A percentile compares a stretch with the other conserved stretches of the same genome.
These are phyloP conservation scores for Coleophoma cylindrospora DNA, from an alignment of 2,329 filamentous ascomycete genomes.

Conservation along the genomic window DNA sequence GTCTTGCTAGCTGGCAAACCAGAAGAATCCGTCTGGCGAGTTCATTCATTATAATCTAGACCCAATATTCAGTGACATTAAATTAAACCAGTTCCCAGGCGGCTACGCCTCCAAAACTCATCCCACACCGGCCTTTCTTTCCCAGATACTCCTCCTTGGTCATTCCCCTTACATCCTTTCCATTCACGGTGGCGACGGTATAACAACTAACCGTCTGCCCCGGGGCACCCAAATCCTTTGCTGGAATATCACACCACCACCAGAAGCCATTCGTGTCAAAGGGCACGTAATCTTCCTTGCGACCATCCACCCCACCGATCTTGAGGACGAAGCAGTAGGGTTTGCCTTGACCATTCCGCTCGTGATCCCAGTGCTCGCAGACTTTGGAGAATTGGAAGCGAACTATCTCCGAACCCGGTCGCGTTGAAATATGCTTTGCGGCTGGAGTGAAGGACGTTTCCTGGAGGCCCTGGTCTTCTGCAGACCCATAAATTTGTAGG, in stretches of 20 bases:
- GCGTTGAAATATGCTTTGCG: conserved; percentile 53
- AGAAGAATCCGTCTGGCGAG: too few species aligned
- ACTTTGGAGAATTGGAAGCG: conserved; percentile 77
- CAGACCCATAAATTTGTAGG: conserved; percentile 40
- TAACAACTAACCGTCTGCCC: conserved; percentile 65
- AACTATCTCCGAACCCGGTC: conserved; percentile 48
- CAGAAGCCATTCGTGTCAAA: conserved; percentile 74
- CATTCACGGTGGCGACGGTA: conserved; percentile 46
- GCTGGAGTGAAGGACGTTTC: conserved; percentile 57
- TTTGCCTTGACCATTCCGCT: conserved; percentile 59
- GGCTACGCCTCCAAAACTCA: conserved; percentile 23
- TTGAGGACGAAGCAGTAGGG: conserved; percentile 66
- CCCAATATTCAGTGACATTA: too few species aligned
- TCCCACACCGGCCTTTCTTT: conserved; percentile 22
- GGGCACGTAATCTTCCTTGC: conserved; percentile 62
- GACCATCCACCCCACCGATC: conserved; percentile 61
- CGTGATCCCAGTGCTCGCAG: conserved; percentile 80
- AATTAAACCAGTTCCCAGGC: conserved; percentile 23
- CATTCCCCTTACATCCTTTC: conserved; percentile 25
- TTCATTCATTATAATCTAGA: too few species aligned
- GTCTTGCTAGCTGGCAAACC: too few species aligned
- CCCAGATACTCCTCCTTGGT: conserved; percentile 19
- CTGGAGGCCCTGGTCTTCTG: conserved; percentile 45
- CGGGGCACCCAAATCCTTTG: conserved; percentile 58
- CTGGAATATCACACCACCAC: conserved; percentile 75